phyloP scores from a whole-genome alignment of 768 basidiomycete species.

The Pleurotus ostreatus region DNA sequence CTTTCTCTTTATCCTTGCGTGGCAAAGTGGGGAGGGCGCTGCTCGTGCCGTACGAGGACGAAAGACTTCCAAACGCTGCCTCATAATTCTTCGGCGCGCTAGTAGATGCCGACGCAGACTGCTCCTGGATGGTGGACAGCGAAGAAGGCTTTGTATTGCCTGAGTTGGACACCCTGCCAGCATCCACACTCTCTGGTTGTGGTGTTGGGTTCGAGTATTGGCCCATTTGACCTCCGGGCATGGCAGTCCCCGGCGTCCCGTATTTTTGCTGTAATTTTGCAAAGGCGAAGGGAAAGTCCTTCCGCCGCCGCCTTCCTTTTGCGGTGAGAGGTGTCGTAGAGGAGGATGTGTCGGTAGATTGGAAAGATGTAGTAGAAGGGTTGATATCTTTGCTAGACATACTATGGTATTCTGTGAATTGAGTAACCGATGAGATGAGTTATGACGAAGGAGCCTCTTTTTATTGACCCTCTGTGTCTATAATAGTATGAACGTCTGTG shows the following conservation, averaged over 20 bases:
- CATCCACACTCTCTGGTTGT: neutral
- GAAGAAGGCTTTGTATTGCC: neutral
- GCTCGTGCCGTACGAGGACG: conserved; percentile 1
- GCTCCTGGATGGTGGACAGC: conserved; percentile 2
- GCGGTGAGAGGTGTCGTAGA: conserved; percentile 14
- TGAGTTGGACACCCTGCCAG: neutral
- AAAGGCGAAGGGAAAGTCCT: neutral
- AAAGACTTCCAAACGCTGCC: conserved; percentile 7
- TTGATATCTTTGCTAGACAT: conserved; percentile 8
- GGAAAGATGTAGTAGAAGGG: conserved; percentile 18
- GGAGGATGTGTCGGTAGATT: conserved; percentile 12
- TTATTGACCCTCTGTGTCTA: neutral
- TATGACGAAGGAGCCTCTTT: neutral
- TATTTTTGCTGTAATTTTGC: conserved; percentile 1
- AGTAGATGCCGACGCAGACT: neutral
- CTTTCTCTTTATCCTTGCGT: conserved; percentile 2
- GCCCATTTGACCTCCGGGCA: neutral
- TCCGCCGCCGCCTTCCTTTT: neutral
- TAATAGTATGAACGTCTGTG: neutral
- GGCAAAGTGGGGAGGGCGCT: conserved; percentile 2
- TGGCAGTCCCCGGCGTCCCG: neutral
- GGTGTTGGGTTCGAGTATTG: neutral
- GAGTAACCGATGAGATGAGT: neutral
- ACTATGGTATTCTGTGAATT: neutral
- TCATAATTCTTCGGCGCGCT: neutral